Evolutionary conservation across 371 early-diverging fungal genomes (phyloP), one percentile per base, ranked within the genome.

Genomic region (Choanephora cucurbitarum): DNA sequence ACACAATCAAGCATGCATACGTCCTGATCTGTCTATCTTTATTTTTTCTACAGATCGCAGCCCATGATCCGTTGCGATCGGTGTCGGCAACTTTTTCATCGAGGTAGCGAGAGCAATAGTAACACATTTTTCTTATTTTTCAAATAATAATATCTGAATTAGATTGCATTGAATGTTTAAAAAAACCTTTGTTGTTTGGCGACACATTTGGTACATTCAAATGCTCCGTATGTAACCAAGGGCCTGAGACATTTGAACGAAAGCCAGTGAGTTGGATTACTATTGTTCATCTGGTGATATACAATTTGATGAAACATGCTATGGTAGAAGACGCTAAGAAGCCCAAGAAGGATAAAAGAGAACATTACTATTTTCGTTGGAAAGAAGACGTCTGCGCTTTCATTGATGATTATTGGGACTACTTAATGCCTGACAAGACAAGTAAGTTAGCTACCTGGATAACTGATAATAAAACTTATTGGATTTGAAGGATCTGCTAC

Each of bases 371-470:
- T 62, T 89, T 92, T 69, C 79, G 87, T 13, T 92, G 89, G 89
- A 89, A 85, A 57, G 91, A 90, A 42, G 89, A 90, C 54, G 86
- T 93, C 4, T 92, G 93, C 72, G 77, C 78, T 7, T 90, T 88
- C 39, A 87, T 92, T 52, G 86, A 85, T 56, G 80, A 81, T 5
- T 74, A 91, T 52, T 93, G 93, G 93, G 82, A 86, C 10, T 80
- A 85, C 43, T 68, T 92, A 23, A 66, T 80, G 21, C 88, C 88
- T 0, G 89, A 78, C 15, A 88, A 83, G 57, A 75, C 77, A 57
- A 68, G 88, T 85, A 80, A 69, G 79, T 56, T 34, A 7, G 21
- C 14, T 32, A 6, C 9, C 7, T 14, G n/a, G n/a, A n/a, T n/a
- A n/a, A n/a, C n/a, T n/a, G n/a, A n/a, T n/a, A n/a, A n/a, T n/a